Conservation (phyloP, 225 moss, liverwort and hornwort species). For the Polytrichum commune region DNA sequence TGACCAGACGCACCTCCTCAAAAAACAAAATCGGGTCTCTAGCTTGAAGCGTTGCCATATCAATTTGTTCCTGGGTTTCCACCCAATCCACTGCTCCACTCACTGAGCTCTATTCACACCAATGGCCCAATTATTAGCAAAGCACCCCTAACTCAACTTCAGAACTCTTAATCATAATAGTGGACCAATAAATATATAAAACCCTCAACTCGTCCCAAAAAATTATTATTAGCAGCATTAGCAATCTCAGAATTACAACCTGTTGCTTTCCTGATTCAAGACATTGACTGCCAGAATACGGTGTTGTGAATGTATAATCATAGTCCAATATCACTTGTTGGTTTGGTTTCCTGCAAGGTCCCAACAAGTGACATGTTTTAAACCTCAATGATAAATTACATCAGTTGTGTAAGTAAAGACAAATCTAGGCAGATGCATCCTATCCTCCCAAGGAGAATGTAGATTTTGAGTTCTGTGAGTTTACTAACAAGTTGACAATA, state of each 20-base stretch:
- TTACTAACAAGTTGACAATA: background rate
- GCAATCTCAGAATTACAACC: constrained; percentile 17
- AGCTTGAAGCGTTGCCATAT: constrained; percentile 65
- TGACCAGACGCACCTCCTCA: constrained; percentile 53
- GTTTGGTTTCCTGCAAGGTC: constrained; percentile 63
- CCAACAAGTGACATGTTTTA: constrained; percentile 5
- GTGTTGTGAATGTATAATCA: constrained; percentile 97
- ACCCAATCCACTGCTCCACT: constrained; percentile 57
- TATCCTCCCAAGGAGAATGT: no score
- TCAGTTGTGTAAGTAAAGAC: background rate
- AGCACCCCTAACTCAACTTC: background rate
- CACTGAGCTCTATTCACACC: constrained; percentile 13
- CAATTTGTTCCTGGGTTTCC: constrained; percentile 71
- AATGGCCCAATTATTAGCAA: background rate
- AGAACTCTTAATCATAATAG: no score
- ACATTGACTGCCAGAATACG: constrained; percentile 77
- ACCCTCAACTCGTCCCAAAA: no score
- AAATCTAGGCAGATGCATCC: background rate
- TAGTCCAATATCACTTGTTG: constrained; percentile 88
- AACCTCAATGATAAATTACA: constrained; percentile 2
- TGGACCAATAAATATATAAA: no score
- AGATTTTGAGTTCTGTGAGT: background rate
- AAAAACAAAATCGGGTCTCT: constrained; percentile 88
- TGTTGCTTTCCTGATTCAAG: constrained; percentile 23
- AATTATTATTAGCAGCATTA: no score